phyloP scores from a whole-genome alignment of 176 grass and related monocot species.

The Dactylis glomerata region DNA sequence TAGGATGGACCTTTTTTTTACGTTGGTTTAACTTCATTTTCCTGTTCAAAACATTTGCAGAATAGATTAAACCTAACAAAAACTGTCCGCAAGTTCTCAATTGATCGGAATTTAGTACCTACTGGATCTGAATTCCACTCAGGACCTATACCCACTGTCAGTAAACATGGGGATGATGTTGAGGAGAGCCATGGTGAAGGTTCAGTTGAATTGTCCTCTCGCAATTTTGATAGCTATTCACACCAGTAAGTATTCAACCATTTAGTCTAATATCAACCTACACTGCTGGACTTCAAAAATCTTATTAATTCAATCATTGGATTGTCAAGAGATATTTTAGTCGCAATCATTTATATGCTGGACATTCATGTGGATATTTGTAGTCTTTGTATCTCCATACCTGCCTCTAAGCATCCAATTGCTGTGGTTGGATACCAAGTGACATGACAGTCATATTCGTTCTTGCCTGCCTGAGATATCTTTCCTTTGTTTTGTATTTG shows the following conservation, averaged over 20 bases:
- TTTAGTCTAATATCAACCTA: conserved; percentile 15
- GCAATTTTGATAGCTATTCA: conserved; percentile 79
- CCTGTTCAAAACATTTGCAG: conserved; percentile 58
- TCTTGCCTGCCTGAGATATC: neutral
- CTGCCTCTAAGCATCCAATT: neutral
- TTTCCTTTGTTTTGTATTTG: neutral
- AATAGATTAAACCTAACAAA: conserved; percentile 99
- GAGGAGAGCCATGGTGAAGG: conserved; percentile 71
- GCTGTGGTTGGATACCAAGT: neutral
- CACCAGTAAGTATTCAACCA: conserved; percentile 71
- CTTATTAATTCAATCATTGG: neutral
- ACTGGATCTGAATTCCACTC: conserved; percentile 95
- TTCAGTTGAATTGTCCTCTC: conserved; percentile 60
- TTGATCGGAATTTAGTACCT: conserved; percentile 82
- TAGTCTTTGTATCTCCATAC: neutral
- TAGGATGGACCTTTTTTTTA: neutral
- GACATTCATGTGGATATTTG: conserved; percentile 19
- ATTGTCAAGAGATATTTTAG: neutral
- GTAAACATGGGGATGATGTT: conserved; percentile 84
- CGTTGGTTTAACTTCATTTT: conserved; percentile 26
- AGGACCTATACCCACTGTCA: conserved; percentile 79
- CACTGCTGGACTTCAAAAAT: neutral
- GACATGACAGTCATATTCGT: conserved; percentile 13
- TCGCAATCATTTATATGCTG: neutral
- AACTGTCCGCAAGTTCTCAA: conserved; percentile 92